phyloP scores from a whole-genome alignment of 2,329 filamentous ascomycete genomes.

The Pseudogymnoascus pannorum region DNA sequence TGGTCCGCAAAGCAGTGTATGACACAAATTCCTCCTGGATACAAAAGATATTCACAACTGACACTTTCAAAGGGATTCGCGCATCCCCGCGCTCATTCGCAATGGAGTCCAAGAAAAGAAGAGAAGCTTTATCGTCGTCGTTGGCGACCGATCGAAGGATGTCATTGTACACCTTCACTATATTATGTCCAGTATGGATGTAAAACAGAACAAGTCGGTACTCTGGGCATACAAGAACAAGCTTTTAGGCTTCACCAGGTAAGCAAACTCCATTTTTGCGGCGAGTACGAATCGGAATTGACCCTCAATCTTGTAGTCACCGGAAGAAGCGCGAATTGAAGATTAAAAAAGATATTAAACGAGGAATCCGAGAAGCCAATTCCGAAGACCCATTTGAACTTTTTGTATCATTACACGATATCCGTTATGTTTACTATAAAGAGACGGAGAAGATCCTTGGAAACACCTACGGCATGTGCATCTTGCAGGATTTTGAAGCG shows the following conservation, averaged over 20 bases:
- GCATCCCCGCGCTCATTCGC: conserved; percentile 82
- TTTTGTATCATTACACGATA: conserved; percentile 92
- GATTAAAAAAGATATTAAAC: conserved; percentile 97
- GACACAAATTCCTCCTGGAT: background rate
- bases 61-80: conserved; percentile 59
- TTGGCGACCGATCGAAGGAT: conserved; percentile 91
- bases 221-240: conserved; percentile 99
- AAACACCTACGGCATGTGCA: conserved; percentile 98
- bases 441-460: conserved; percentile 98
- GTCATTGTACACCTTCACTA: conserved; percentile 93
- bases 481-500: conserved; percentile 95
- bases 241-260: conserved; percentile 80
- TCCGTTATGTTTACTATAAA: conserved; percentile 99
- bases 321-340: conserved; percentile 97
- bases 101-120: conserved; percentile 96
- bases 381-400: conserved; percentile 93
- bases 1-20: conserved; percentile 16
- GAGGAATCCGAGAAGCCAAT: conserved; percentile 86
- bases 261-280: conserved; percentile 11
- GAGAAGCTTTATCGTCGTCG: conserved; percentile 93
- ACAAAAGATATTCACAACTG: conserved; percentile 10
- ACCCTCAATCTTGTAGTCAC: conserved; percentile 49
- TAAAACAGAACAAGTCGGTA: conserved; percentile 93
- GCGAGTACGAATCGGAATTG: conserved; percentile 11
- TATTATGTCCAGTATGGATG: conserved; percentile 81